Evolutionary conservation across 352 stramenopile species (phyloP), one percentile per base, ranked within the genome.

Genomic region (Pythium pectinolyticum): DNA sequence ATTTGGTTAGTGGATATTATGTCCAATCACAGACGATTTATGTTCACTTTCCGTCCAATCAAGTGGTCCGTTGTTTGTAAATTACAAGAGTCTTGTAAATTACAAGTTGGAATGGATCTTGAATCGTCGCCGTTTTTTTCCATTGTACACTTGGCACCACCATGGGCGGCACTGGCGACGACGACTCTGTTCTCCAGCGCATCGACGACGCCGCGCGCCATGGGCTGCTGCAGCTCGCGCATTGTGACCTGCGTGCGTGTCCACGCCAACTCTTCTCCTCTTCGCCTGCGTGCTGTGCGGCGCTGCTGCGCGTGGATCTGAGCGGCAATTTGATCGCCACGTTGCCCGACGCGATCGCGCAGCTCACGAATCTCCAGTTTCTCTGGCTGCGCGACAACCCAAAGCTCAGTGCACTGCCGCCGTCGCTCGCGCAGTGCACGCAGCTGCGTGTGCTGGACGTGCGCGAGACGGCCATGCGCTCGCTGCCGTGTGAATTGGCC

Each of bases 351-450:
- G 61, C 71, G 8, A 75, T 97, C 40, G 67, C 74, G 22, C 54
- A 65, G 6, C 74, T 97, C 27, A 46, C 63, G 27, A 66, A 62
- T 22, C 80, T 97, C 8, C 81, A 88, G 46, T 68, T 89, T 52
- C 74, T 97, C 14, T 96, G 86, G 71, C 62, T 97, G 28, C 94
- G 92, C 60, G 74, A 92, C 54, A 97, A 97, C 52, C 86, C 84
- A 6, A 61, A 67, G 8, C 78, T 97, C 3, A 48, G 57, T 22
- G 39, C 43, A 0, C 48, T 97, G 5, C 86, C 87, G 3, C 31
- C 61, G 3, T 51, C 87, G 30, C 70, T 97, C 17, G 67, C 75
- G 17, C 61, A 84, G 24, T 97, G 88, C 58, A 41, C 52, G 3
- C 75, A 84, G 15, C 78, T 97, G 4, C 72, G 80, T 35, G 78